A percentile compares a stretch with the other conserved stretches of the same genome.
Conservation (phyloP, 495 filamentous ascomycete species). For the Tuber umbilicatum region DNA sequence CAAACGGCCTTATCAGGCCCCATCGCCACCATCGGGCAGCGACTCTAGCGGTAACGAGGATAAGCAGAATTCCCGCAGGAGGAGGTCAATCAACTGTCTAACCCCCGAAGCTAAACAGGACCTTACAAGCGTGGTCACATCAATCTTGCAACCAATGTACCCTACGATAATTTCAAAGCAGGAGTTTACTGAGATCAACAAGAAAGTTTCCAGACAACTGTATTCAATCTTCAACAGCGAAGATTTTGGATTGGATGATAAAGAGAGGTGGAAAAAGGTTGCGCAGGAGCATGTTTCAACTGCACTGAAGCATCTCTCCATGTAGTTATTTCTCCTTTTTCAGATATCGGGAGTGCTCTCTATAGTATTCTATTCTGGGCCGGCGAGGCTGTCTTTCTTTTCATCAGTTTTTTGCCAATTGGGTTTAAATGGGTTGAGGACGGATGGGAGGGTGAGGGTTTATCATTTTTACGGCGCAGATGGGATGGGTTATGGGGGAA, state of each 20-base stretch:
- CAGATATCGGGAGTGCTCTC: not conserved
- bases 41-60: constrained; percentile 22
- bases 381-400: not conserved
- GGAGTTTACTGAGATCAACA: constrained; percentile 40
- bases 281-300: constrained; percentile 27
- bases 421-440: not conserved
- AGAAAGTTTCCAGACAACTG: constrained; percentile 36
- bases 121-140: constrained; percentile 33
- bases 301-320: constrained; percentile 20
- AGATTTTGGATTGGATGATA: constrained; percentile 13
- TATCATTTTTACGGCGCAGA: constrained; percentile 1
- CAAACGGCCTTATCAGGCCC: constrained; percentile 2
- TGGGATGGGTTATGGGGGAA: constrained; percentile 3
- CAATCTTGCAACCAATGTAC: constrained; percentile 34
- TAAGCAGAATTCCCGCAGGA: constrained; percentile 10
- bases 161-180: constrained; percentile 35
- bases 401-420: not conserved
- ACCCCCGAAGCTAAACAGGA: constrained; percentile 31
- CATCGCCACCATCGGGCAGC: constrained; percentile 35
- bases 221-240: constrained; percentile 34
- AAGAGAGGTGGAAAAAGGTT: constrained; percentile 31
- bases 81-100: constrained; percentile 13
- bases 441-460: not conserved
- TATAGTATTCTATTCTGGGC: not conserved
- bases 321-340: not conserved